Evolutionary conservation across 345 rosid species (phyloP).

Genomic region (Eucalyptus lansdowneana): DNA sequence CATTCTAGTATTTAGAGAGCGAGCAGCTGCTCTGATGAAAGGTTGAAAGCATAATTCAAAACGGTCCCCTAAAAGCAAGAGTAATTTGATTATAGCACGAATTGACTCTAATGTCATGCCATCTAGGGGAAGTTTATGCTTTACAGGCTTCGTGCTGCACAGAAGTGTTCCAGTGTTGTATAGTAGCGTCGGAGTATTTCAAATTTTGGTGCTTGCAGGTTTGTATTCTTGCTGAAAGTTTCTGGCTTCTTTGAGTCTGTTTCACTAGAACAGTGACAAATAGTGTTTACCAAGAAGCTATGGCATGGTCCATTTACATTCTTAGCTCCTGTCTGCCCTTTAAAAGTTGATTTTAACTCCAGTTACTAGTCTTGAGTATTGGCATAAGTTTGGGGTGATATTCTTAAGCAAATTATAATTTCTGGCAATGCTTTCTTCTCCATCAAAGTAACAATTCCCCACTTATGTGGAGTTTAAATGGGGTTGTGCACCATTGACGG

Average conservation of each 20-base stretch:
- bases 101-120: background rate
- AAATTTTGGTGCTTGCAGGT: background rate
- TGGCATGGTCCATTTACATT: background rate
- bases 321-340: background rate
- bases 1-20: background rate
- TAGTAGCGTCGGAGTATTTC: background rate
- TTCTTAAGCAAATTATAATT: background rate
- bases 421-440: background rate
- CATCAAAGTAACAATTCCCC: background rate
- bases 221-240: background rate
- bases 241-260: background rate
- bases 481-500: background rate
- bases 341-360: background rate
- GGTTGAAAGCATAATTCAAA: background rate
- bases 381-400: background rate
- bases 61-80: background rate
- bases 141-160: background rate
- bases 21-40: background rate
- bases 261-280: background rate
- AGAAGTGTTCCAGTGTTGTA: background rate
- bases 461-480: background rate
- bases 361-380: background rate
- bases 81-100: background rate
- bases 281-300: background rate
- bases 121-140: background rate